Evolutionary conservation across 768 basidiomycete species (phyloP).

Genomic region (Arthromyces matolae): DNA sequence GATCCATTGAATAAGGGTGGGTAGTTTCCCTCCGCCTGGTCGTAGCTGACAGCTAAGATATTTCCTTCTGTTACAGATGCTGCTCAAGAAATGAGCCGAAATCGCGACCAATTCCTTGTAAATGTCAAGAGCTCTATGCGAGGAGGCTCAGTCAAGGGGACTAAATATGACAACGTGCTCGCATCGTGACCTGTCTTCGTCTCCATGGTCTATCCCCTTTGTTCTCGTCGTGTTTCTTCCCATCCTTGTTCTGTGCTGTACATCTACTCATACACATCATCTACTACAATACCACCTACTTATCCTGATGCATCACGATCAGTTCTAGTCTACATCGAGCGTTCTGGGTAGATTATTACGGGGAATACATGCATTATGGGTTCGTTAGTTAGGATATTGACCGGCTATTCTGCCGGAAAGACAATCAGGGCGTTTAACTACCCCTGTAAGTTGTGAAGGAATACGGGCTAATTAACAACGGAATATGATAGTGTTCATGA

Average conservation of each 20-base stretch:
- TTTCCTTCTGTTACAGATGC: constrained; percentile 76
- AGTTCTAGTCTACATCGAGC: constrained; percentile 18
- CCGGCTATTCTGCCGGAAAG: constrained; percentile 7
- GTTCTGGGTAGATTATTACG: constrained; percentile 32
- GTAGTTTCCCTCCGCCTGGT: constrained; percentile 19
- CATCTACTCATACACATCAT: constrained; percentile 31
- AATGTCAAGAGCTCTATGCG: constrained; percentile 89
- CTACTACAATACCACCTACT: constrained; percentile 26
- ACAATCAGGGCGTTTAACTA: constrained; percentile 42
- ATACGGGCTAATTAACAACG: constrained; percentile 87
- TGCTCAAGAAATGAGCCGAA: constrained; percentile 88
- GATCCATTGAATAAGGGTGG: constrained; percentile 97
- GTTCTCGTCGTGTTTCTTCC: too few relatives aligned
- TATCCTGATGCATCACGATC: constrained; percentile 17
- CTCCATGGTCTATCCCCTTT: constrained; percentile 20
- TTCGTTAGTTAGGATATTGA: constrained; percentile 22
- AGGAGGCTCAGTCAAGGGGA: constrained; percentile 74
- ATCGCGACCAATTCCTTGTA: constrained; percentile 74
- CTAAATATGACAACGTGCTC: constrained; percentile 74
- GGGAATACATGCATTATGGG: constrained; percentile 24
- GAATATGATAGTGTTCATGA: constrained; percentile 85
- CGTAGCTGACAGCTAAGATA: constrained; percentile 2
- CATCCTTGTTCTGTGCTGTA: constrained; percentile 27
- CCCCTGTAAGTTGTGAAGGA: constrained; percentile 92
- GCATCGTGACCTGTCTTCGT: constrained; percentile 33